Conservation (phyloP, 2,329 filamentous ascomycete species). For the Ceratocystis ficicola region DNA sequence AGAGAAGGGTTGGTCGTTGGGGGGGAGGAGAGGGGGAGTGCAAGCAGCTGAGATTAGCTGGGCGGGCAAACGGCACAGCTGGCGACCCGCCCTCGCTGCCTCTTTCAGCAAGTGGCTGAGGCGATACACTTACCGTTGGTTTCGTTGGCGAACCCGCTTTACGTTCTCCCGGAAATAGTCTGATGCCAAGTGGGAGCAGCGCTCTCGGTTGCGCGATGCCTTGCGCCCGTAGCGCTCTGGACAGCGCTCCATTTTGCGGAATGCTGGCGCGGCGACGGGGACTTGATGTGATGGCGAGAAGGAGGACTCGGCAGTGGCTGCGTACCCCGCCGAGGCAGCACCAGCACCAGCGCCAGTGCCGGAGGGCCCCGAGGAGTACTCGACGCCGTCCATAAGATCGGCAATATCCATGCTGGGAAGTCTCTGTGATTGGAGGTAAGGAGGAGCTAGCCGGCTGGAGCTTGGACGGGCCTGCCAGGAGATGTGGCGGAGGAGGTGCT, state of each 20-base stretch:
- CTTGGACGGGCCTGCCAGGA: neutral
- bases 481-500: neutral
- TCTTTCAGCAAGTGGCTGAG: constrained; percentile 24
- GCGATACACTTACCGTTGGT: constrained; percentile 23
- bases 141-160: constrained; percentile 20
- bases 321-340: neutral
- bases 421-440: neutral
- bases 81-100: too few species aligned
- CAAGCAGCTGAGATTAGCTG: constrained; percentile 8
- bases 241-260: constrained; percentile 20
- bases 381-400: constrained; percentile 22
- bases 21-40: constrained; percentile 13
- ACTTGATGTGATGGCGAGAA: constrained; percentile 1
- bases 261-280: constrained; percentile 5
- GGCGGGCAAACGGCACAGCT: too few species aligned
- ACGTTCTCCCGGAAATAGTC: constrained; percentile 21
- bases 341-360: neutral
- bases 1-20: neutral
- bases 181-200: constrained; percentile 19
- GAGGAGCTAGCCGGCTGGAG: neutral
- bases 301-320: neutral
- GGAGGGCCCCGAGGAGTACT: constrained; percentile 12
- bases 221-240: constrained; percentile 21
- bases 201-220: constrained; percentile 19
- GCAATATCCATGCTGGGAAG: constrained; percentile 18